Conservation (phyloP, 306 rosid species). For the Medicago arabica region DNA sequence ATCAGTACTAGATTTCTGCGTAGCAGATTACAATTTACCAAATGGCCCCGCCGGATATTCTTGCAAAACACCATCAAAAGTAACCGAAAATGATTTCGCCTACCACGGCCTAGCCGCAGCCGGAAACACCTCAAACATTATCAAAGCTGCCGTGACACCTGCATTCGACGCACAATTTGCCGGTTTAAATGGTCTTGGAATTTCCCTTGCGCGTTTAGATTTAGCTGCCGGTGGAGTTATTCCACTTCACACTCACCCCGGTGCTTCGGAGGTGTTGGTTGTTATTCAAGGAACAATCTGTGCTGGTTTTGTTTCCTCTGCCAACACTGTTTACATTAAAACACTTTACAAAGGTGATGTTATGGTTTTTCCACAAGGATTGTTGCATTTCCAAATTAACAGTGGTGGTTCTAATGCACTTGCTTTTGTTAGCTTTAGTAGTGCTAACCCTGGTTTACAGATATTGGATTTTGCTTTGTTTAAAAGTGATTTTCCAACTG, state of each 20-base stretch:
- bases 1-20: constrained; percentile 80
- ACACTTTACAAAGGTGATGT: constrained; percentile 68
- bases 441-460: constrained; percentile 79
- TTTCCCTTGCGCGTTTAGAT: constrained; percentile 70
- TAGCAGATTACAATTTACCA: constrained; percentile 62
- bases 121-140: constrained; percentile 79
- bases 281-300: constrained; percentile 57
- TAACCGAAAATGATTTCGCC: constrained; percentile 64
- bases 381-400: constrained; percentile 79
- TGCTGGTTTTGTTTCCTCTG: constrained; percentile 74
- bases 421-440: constrained; percentile 63
- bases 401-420: constrained; percentile 31
- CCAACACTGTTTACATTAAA: constrained; percentile 60
- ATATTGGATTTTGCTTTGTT: constrained; percentile 75
- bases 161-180: constrained; percentile 76
- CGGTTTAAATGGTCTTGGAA: constrained; percentile 76
- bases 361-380: constrained; percentile 85
- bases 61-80: constrained; percentile 61
- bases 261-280: constrained; percentile 58
- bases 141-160: constrained; percentile 67
- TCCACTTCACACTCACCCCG: constrained; percentile 87
- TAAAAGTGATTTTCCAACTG: constrained; percentile 66
- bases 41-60: constrained; percentile 73
- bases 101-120: constrained; percentile 56
- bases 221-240: constrained; percentile 63